A percentile compares a stretch with the other conserved stretches of the same genome.
phyloP scores from a whole-genome alignment of 768 basidiomycete species.

The Tubosaeta sp. region DNA sequence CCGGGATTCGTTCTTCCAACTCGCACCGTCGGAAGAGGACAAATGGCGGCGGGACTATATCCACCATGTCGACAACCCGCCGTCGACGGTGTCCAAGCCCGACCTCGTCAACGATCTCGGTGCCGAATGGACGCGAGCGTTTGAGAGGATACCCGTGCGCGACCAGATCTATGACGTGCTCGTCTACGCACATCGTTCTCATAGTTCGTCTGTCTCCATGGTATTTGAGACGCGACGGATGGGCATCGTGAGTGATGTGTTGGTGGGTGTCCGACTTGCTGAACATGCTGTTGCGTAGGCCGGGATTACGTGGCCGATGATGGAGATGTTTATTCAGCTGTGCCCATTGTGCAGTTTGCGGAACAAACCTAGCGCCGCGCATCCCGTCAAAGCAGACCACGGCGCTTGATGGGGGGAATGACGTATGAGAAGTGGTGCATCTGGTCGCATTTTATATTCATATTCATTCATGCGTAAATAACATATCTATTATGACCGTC shows the following conservation, averaged over 20 bases:
- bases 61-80: slow-evolving; percentile 31
- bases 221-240: slow-evolving; percentile 52
- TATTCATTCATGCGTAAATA: slow-evolving; percentile 11
- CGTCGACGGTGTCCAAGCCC: slow-evolving; percentile 13
- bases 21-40: slow-evolving; percentile 48
- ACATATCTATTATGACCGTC: slow-evolving; percentile 11
- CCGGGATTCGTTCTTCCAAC: slow-evolving; percentile 53
- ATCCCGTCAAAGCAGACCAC: slow-evolving; percentile 19
- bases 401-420: slow-evolving; percentile 8
- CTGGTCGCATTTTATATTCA: slow-evolving; percentile 9
- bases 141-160: slow-evolving; percentile 62
- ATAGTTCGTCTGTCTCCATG: slow-evolving; percentile 51
- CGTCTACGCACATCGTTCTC: slow-evolving; percentile 60
- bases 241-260: slow-evolving; percentile 48
- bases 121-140: slow-evolving; percentile 36
- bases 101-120: slow-evolving; percentile 18
- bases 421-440: background rate
- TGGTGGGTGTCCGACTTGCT: background rate
- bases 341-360: slow-evolving; percentile 53
- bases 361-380: slow-evolving; percentile 29
- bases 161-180: slow-evolving; percentile 66
- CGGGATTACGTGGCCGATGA: slow-evolving; percentile 69
- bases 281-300: slow-evolving; percentile 37
- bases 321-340: slow-evolving; percentile 58
- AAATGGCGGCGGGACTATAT: slow-evolving; percentile 45